Conservation (phyloP, 2,329 filamentous ascomycete species). For the Dothidotthia symphoricarpi region DNA sequence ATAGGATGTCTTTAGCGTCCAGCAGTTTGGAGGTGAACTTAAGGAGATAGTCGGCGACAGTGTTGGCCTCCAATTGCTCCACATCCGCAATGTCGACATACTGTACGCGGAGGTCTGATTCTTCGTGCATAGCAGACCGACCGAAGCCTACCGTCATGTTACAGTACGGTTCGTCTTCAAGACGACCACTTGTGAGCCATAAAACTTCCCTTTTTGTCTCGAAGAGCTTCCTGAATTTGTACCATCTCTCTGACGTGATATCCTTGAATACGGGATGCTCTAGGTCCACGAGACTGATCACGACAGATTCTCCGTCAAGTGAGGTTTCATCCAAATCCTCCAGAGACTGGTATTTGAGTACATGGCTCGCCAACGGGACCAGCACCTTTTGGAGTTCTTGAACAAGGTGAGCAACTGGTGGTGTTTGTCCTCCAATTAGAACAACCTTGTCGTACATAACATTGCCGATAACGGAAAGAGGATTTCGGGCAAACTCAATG, state of each 20-base stretch:
- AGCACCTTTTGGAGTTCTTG: too few relatives aligned
- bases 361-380: too few relatives aligned
- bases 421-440: too few relatives aligned
- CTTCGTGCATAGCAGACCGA: slow-evolving; percentile 5
- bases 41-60: slow-evolving; percentile 2
- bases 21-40: slow-evolving; percentile 11
- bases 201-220: slow-evolving; percentile 3
- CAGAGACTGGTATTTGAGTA: too few relatives aligned
- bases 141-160: slow-evolving; percentile 12
- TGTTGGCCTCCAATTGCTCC: too few relatives aligned
- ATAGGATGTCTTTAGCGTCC: slow-evolving; percentile 6
- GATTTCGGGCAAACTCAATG: slow-evolving; percentile 2
- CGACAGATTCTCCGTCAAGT: too few relatives aligned
- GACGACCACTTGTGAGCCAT: slow-evolving; percentile 12
- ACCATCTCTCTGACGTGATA: too few relatives aligned
- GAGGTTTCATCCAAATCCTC: too few relatives aligned
- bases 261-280: too few relatives aligned
- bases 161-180: slow-evolving; percentile 4
- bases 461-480: neutral
- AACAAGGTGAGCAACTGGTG: too few relatives aligned
- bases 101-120: slow-evolving; percentile 7
- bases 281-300: too few relatives aligned
- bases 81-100: slow-evolving; percentile 7
- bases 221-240: slow-evolving; percentile 4
- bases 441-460: neutral